phyloP scores from a whole-genome alignment of 148 eudicot genomes.

The Persicaria tinctoria region DNA sequence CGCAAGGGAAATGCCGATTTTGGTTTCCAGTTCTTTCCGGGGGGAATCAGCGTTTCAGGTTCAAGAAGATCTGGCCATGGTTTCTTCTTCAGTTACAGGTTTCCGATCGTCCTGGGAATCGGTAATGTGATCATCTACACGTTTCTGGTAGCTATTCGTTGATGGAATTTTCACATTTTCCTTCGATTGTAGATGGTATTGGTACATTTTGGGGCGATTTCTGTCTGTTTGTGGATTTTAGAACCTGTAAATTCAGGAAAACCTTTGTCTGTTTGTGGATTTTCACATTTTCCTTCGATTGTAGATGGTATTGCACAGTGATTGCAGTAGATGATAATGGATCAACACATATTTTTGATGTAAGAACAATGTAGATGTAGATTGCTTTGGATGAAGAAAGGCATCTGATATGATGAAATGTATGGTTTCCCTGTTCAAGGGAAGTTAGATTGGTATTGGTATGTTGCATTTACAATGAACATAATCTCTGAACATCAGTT shows the following conservation, averaged over 20 bases:
- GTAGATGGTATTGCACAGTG: not conserved
- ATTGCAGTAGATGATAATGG: not conserved
- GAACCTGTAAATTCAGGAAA: not conserved
- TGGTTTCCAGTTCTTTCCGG: not conserved
- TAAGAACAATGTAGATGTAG: not conserved
- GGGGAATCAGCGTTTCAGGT: not conserved
- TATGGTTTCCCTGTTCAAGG: not conserved
- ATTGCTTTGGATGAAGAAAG: not conserved
- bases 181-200: not conserved
- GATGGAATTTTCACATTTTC: not conserved
- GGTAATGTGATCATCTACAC: not conserved
- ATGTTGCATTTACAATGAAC: slow-evolving; percentile 1
- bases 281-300: not conserved
- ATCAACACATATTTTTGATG: not conserved
- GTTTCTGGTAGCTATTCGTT: not conserved
- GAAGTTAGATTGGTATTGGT: not conserved
- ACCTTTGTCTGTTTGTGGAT: no score
- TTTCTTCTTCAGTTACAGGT: not conserved
- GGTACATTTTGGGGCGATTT: not conserved
- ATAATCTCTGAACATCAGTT: not conserved
- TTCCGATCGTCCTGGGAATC: not conserved
- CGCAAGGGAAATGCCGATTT: not conserved
- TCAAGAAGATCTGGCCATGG: not conserved
- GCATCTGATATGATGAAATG: not conserved
- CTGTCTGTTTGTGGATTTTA: not conserved